Evolutionary conservation across 306 rosid genomes (phyloP).

Genomic region (Dryas alaskensis): DNA sequence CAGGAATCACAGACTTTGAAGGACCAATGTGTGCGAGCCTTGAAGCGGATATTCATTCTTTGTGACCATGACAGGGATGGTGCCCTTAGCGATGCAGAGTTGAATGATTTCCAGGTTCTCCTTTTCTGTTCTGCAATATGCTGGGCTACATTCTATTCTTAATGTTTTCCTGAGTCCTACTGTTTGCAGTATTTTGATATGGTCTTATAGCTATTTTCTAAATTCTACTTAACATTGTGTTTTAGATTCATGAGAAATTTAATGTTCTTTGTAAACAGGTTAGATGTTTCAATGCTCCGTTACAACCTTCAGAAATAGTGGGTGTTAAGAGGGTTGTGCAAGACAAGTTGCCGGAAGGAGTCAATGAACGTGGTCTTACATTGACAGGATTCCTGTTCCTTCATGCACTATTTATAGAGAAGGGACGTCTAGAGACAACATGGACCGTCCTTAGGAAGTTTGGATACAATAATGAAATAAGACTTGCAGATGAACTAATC

Average conservation of each 20-base stretch:
- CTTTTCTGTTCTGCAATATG: neutral
- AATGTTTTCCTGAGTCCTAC: neutral
- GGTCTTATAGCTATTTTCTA: neutral
- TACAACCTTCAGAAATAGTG: conserved; percentile 90
- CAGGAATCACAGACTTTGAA: conserved; percentile 93
- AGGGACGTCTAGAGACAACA: conserved; percentile 96
- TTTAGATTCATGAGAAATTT: conserved; percentile 23
- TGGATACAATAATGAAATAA: conserved; percentile 92
- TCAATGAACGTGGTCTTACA: conserved; percentile 93
- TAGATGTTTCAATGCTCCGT: conserved; percentile 95
- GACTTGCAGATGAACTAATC: conserved; percentile 74
- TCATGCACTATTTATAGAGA: conserved; percentile 93
- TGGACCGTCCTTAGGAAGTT: conserved; percentile 97
- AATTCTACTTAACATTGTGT: neutral
- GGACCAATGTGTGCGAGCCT: conserved; percentile 90
- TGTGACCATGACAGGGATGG: conserved; percentile 97
- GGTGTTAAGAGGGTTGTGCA: conserved; percentile 90
- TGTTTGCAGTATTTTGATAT: conserved; percentile 8
- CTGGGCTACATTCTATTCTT: neutral
- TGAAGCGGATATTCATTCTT: conserved; percentile 90
- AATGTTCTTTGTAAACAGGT: conserved; percentile 55
- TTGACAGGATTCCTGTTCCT: conserved; percentile 96
- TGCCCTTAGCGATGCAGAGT: conserved; percentile 62
- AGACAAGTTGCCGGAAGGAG: conserved; percentile 93
- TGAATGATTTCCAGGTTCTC: conserved; percentile 59